phyloP scores from a whole-genome alignment of 805 yeast species.

The Saccharomycopsis olivae region DNA sequence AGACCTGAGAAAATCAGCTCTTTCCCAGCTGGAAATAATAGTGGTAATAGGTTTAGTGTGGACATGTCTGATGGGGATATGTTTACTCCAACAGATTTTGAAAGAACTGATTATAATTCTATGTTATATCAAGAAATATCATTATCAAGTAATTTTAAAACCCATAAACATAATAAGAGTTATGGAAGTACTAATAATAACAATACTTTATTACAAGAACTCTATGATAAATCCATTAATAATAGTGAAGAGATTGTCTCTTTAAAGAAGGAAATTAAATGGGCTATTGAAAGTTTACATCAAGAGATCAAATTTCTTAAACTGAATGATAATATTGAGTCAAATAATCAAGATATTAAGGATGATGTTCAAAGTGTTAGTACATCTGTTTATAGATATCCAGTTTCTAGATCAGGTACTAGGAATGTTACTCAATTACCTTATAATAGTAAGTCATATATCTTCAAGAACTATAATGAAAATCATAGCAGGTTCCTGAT shows the following conservation, averaged over 20 bases:
- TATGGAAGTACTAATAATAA: too few relatives aligned
- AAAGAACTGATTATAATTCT: constrained; percentile 1
- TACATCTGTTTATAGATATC: constrained; percentile 10
- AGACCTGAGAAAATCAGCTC: too few relatives aligned
- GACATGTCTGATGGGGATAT: too few relatives aligned
- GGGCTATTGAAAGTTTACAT: constrained; percentile 21
- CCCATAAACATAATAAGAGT: too few relatives aligned
- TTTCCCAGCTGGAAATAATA: too few relatives aligned
- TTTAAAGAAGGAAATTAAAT: constrained; percentile 22
- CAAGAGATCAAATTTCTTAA: constrained; percentile 19
- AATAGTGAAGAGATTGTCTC: constrained; percentile 7
- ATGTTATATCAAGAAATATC: constrained; percentile 4
- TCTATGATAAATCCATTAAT: constrained; percentile 4
- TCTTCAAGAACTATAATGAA: too few relatives aligned
- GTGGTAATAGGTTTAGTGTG: too few relatives aligned
- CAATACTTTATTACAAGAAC: constrained; percentile 3
- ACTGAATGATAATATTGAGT: not conserved
- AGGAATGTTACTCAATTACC: constrained; percentile 1
- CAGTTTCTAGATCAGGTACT: constrained; percentile 5
- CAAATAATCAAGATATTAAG: not conserved
- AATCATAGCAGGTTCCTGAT: too few relatives aligned
- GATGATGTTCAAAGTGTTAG: constrained; percentile 7
- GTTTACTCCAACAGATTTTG: too few relatives aligned
- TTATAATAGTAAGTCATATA: not conserved
- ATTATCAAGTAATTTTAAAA: not conserved